Percentiles rank a stretch among this genome's conserved stretches.
phyloP scores from a whole-genome alignment of 176 grass and related monocot species.

The maize (Zea mays) region Zm-B73-REFERENCE-NAM-5.0 NC_050105.1:122505001-122505500 shows the following conservation, averaged over 20 bases:
- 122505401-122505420: no score
- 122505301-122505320: constrained; percentile 65
- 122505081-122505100: background rate
- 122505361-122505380: no score
- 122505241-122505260: background rate
- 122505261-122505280: background rate
- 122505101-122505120: background rate
- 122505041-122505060: constrained; percentile 80
- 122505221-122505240: background rate
- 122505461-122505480: no score
- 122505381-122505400: no score
- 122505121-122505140: background rate
- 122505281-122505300: background rate
- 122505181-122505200: background rate
- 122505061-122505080: constrained; percentile 27
- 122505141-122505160: background rate
- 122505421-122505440: no score
- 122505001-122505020: constrained; percentile 78
- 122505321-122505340: no score
- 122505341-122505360: no score
- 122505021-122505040: constrained; percentile 91
- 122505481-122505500: no score
- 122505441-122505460: no score
- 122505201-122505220: background rate
- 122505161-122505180: background rate